phyloP scores from a whole-genome alignment of 106 monocot species.

The Dendrobium nobile region DNA sequence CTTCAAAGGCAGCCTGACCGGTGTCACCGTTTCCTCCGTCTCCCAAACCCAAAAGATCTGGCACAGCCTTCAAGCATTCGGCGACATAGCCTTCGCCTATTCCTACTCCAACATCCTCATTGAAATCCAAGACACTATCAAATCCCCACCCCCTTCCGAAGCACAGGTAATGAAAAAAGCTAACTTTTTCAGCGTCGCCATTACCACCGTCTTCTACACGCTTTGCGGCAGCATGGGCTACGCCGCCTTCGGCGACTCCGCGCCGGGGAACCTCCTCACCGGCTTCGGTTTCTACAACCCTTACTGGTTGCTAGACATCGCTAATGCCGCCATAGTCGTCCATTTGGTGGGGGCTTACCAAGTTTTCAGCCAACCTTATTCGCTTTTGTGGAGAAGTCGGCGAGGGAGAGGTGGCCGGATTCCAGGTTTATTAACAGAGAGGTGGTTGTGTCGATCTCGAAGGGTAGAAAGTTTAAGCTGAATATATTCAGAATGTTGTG shows the following conservation, averaged over 20 bases:
- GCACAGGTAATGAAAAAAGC: slow-evolving; percentile 69
- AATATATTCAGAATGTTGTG: slow-evolving; percentile 56
- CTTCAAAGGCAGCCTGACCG: slow-evolving; percentile 41
- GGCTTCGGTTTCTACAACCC: slow-evolving; percentile 58
- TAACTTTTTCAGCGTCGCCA: slow-evolving; percentile 38
- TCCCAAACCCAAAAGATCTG: slow-evolving; percentile 35
- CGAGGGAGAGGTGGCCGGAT: slow-evolving; percentile 20
- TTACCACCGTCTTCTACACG: slow-evolving; percentile 72
- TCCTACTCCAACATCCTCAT: slow-evolving; percentile 57
- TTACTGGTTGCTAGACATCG: slow-evolving; percentile 15
- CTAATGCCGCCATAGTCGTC: slow-evolving; percentile 42
- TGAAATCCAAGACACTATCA: slow-evolving; percentile 79
- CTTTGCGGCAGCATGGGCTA: slow-evolving; percentile 87
- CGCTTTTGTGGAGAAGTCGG: slow-evolving; percentile 55
- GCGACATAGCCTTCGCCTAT: slow-evolving; percentile 62
- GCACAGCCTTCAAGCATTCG: slow-evolving; percentile 48
- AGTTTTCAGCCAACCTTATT: slow-evolving; percentile 41
- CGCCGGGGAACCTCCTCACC: slow-evolving; percentile 53
- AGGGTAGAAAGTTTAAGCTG: slow-evolving; percentile 16
- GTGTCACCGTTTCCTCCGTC: slow-evolving; percentile 42
- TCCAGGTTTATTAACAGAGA: slow-evolving; percentile 26
- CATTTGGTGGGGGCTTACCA: slow-evolving; percentile 49
- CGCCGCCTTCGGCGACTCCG: slow-evolving; percentile 72
- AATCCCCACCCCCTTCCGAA: slow-evolving; percentile 67
- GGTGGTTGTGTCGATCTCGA: slow-evolving; percentile 4